phyloP scores from a whole-genome alignment of 805 yeast genomes.

The Candida pini region DNA sequence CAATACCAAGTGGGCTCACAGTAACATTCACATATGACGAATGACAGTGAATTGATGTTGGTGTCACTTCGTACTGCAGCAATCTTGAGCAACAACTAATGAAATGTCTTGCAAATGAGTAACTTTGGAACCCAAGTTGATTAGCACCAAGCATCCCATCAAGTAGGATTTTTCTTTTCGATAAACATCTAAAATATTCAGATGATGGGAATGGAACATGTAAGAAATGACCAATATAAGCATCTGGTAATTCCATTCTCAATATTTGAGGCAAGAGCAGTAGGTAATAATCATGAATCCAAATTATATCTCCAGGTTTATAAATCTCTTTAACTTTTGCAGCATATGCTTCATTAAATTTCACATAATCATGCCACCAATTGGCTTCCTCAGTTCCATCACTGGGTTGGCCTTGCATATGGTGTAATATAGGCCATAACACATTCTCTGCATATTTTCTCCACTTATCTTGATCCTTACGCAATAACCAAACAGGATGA shows the following conservation, averaged over 20 bases:
- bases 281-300: slow-evolving; percentile 90
- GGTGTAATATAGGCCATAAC: slow-evolving; percentile 93
- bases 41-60: slow-evolving; percentile 56
- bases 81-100: slow-evolving; percentile 85
- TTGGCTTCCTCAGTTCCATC: slow-evolving; percentile 65
- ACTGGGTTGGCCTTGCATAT: slow-evolving; percentile 72
- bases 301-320: slow-evolving; percentile 82
- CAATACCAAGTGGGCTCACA: slow-evolving; percentile 86
- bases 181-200: slow-evolving; percentile 85
- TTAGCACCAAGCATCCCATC: slow-evolving; percentile 93
- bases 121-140: slow-evolving; percentile 79
- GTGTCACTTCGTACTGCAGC: slow-evolving; percentile 70
- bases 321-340: slow-evolving; percentile 68
- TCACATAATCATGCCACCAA: slow-evolving; percentile 84
- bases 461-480: slow-evolving; percentile 80
- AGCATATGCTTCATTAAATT: slow-evolving; percentile 86
- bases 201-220: slow-evolving; percentile 95
- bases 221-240: slow-evolving; percentile 69
- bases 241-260: slow-evolving; percentile 69
- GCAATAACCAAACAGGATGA: slow-evolving; percentile 85
- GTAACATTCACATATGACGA: slow-evolving; percentile 73
- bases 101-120: slow-evolving; percentile 85
- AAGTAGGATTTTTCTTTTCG: slow-evolving; percentile 74
- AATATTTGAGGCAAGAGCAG: slow-evolving; percentile 76
- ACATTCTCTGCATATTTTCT: slow-evolving; percentile 83